A percentile compares a stretch with the other conserved stretches of the same genome.
phyloP scores from a whole-genome alignment of 73 alveolate genomes.

The Paramecium caudatum region DNA sequence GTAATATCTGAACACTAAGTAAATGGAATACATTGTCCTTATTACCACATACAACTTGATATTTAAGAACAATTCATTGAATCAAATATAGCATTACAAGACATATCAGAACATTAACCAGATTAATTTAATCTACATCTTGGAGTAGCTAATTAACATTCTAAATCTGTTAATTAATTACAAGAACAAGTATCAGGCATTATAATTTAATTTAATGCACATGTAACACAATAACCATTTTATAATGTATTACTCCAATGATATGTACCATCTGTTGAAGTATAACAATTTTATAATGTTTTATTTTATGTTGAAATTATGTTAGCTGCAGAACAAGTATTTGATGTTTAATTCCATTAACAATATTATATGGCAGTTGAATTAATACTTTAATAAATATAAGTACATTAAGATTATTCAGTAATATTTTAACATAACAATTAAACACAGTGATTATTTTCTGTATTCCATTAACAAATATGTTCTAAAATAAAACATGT shows the following conservation, averaged over 20 bases:
- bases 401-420: neutral
- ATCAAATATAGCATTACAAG: neutral
- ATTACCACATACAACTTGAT: constrained; percentile 8
- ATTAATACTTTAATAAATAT: neutral
- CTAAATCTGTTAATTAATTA: neutral
- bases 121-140: neutral
- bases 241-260: neutral
- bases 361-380: neutral
- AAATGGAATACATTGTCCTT: neutral
- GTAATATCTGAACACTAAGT: neutral
- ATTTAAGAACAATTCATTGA: neutral
- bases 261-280: neutral
- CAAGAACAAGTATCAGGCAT: constrained; percentile 8
- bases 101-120: neutral
- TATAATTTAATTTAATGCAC: neutral
- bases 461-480: neutral
- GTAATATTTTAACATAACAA: neutral
- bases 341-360: neutral
- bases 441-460: neutral
- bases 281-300: neutral
- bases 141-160: neutral
- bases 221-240: constrained; percentile 20
- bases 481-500: neutral
- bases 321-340: neutral
- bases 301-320: too few relatives aligned